Evolutionary conservation across 768 basidiomycete species (phyloP), one percentile per base, ranked within the genome.

Genomic region (Neoboletus magnificus): DNA sequence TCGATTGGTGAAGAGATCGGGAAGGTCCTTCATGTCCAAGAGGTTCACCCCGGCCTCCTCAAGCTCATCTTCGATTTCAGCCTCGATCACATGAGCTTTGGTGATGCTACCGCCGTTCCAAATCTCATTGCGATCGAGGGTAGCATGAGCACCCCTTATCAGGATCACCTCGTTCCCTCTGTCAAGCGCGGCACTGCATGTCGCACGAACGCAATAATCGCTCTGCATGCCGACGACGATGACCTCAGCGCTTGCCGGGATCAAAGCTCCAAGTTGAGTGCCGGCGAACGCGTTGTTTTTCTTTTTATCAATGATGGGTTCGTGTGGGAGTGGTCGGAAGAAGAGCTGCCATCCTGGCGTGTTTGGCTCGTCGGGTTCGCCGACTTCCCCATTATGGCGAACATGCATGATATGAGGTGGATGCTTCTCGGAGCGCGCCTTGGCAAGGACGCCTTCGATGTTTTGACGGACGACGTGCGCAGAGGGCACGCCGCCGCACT

Each of bases 281-380:
- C 83, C 83, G 0, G 79, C 75, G 59, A 88, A 89, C 27, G 86
- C 84, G 60, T 88, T 87, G 72, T 83, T 86, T 72, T 85, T 85
- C 47, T 73, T 72, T 72, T 87, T 88, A 72, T 88, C 85, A 44
- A 88, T 60, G 49, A 86, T 73, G 48, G 71, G 66, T 66, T 88
- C 86, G 62, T 74, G 62, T 0, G 76, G 68, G 9, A 76, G 75
- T 0, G 83, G 81, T 18, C 73, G 61, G 69, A 83, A 81, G 52
- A 78, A 77, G 62, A 89, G 82, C 60, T 81, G 69, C 87, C 86
- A 89, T 4, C 85, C 85, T 1, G 76, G 66, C 1, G 81, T 71
- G 56, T 74, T 58, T 0, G 77, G 79, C 63, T 84, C 82, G 70
- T 88, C 87, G 5, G 79, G 68, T 15, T 88, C 85, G 39, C 84